Evolutionary conservation across 78 protist genomes (phyloP).

Genomic region (Tieghemostelium lacteum): DNA sequence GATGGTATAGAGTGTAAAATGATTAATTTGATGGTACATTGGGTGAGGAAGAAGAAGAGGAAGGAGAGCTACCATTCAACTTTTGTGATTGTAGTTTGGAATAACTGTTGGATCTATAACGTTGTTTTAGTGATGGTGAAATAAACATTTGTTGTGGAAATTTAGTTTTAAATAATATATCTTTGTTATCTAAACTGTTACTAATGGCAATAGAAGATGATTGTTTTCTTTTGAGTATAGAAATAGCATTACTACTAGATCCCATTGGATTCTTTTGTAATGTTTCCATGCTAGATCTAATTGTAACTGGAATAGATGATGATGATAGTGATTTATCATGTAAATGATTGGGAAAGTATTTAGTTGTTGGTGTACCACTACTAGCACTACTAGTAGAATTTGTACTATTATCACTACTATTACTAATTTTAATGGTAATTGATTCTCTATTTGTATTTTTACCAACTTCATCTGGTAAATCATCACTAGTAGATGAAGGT

Average conservation of each 20-base stretch:
- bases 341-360: too few relatives aligned
- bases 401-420: background rate
- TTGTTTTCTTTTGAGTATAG: background rate
- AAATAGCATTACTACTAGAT: background rate
- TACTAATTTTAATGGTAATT: background rate
- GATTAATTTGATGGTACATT: too few relatives aligned
- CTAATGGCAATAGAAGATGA: background rate
- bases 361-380: too few relatives aligned
- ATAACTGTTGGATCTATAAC: constrained; percentile 15
- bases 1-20: too few relatives aligned
- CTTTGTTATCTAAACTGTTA: background rate
- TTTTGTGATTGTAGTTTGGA: background rate
- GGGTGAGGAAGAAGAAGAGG: too few relatives aligned
- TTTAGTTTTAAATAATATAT: background rate
- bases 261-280: too few relatives aligned
- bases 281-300: too few relatives aligned
- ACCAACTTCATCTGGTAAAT: background rate
- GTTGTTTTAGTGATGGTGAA: constrained; percentile 28
- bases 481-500: background rate
- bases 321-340: background rate
- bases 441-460: background rate
- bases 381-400: too few relatives aligned
- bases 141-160: constrained; percentile 22
- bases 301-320: background rate
- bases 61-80: background rate